A percentile compares a stretch with the other conserved stretches of the same genome.
Evolutionary conservation across 2,329 filamentous ascomycete genomes (phyloP).

Genomic region (Dendrostoma leiphaemia): DNA sequence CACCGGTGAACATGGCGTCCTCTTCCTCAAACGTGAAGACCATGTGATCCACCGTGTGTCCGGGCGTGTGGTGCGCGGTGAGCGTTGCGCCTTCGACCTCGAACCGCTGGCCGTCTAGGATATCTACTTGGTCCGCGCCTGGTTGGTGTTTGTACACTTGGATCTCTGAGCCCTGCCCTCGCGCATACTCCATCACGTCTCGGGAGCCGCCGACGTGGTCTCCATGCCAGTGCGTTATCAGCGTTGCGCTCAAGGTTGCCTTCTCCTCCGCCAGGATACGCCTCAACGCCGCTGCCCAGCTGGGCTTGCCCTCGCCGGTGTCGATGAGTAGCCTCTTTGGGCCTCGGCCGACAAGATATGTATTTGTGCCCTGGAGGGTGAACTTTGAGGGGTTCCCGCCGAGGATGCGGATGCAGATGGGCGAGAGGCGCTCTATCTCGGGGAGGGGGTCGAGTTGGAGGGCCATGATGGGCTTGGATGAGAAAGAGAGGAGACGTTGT

Average conservation of each 20-base stretch:
- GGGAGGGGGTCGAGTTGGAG: conserved; percentile 63
- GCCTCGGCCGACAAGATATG: conserved; percentile 84
- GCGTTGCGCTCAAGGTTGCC: conserved; percentile 63
- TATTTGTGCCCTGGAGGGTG: conserved; percentile 80
- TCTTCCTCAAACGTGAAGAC: conserved; percentile 60
- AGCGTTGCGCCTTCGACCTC: conserved; percentile 54
- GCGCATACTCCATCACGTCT: conserved; percentile 65
- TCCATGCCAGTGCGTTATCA: conserved; percentile 90
- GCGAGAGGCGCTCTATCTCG: conserved; percentile 74
- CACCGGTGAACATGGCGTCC: conserved; percentile 66
- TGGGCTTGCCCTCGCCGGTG: conserved; percentile 76
- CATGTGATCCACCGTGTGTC: conserved; percentile 72
- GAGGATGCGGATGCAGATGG: conserved; percentile 77
- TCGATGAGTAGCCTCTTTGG: conserved; percentile 76
- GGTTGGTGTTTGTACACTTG: conserved; percentile 61
- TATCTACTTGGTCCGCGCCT: conserved; percentile 34
- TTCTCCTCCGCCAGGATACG: conserved; percentile 65
- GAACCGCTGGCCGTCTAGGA: conserved; percentile 49
- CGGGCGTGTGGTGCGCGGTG: conserved; percentile 62
- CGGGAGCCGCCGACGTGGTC: conserved; percentile 79
- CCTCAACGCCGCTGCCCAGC: conserved; percentile 69
- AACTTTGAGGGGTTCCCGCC: conserved; percentile 89
- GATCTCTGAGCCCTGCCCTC: too few relatives aligned
- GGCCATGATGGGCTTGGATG: conserved; percentile 52
- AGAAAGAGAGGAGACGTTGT: neutral